A percentile compares a stretch with the other conserved stretches of the same genome.
Evolutionary conservation across 768 basidiomycete genomes (phyloP).

Genomic region (Hericium alpestre): DNA sequence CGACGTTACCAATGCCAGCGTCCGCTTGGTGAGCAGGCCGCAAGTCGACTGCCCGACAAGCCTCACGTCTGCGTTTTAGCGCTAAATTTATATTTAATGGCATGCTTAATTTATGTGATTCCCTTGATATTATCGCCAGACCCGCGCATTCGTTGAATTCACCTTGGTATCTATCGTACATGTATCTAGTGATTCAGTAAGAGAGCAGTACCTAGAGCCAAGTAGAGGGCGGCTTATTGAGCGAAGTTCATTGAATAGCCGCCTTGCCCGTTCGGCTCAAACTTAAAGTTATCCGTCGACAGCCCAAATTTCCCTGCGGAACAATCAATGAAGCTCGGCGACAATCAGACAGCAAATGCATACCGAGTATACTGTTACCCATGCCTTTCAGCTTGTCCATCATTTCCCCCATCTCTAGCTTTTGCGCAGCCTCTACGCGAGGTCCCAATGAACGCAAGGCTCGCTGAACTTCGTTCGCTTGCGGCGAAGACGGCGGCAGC

Average conservation of each 20-base stretch:
- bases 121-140: too few species aligned
- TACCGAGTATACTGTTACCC: constrained; percentile 83
- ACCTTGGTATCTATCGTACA: too few species aligned
- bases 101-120: too few species aligned
- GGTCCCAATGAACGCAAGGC: constrained; percentile 50
- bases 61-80: too few species aligned
- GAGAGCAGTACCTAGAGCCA: background rate
- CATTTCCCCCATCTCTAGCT: constrained; percentile 86
- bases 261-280: constrained; percentile 88
- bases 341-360: background rate
- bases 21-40: too few species aligned
- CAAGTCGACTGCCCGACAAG: too few species aligned
- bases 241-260: constrained; percentile 90
- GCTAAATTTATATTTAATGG: too few species aligned
- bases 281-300: constrained; percentile 95
- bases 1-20: background rate
- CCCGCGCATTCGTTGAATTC: too few species aligned
- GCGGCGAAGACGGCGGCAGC: constrained; percentile 44
- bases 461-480: constrained; percentile 35
- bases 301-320: constrained; percentile 79
- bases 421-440: constrained; percentile 66
- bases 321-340: background rate
- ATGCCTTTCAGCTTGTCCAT: constrained; percentile 83
- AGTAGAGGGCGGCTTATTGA: constrained; percentile 24
- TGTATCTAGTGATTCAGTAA: background rate